Evolutionary conservation across 129 eudicot genomes (phyloP), one percentile per base, ranked within the genome.

Genomic region (Arctium minus): DNA sequence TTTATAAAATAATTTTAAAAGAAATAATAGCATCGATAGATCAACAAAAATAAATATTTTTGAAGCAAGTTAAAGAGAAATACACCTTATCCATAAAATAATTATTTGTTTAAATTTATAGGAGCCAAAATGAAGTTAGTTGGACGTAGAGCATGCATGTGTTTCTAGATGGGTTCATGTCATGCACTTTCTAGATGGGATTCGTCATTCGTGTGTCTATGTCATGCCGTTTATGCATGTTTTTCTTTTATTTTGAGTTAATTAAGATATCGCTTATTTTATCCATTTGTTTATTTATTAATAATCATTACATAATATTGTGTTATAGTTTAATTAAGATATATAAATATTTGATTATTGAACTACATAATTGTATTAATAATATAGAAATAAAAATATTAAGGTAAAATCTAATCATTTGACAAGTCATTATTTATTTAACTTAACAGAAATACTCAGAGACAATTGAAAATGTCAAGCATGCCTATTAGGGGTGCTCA

Each of bases 81-180:
- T 37, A 37, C 40, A 37, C 40, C 56, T 46, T 46, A 46, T 60
- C 68, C 68, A 29, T 18, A 67, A 67, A 67, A 9, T 27, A 67
- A 56, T 1, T 36, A 38, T 62, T 62, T 1, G 0, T 79, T 40
- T 81, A 40, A 62, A 31, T 22, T 72, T 36, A 56, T 73, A n/a
- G 73, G 78, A 72, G 79, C 78, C 84, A 81, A 73, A 81, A 68
- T 22, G 2, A 30, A 27, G 80, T 74, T 81, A 74, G 80, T 81
- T 81, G 84, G 78, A 64, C 12, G 50, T 6, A 32, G 22, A 67
- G 12, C 33, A 67, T 29, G 1, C 3, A 48, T 46, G 31, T 2
- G 42, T 37, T 76, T 83, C 86, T 83, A 83, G 86, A 83, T 76
- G 85, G 62, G 76, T 75, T 33, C 81, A 76, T 83, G 69, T 76